Conservation (phyloP, 768 basidiomycete species). For the Xerocomus potaroensis region DNA sequence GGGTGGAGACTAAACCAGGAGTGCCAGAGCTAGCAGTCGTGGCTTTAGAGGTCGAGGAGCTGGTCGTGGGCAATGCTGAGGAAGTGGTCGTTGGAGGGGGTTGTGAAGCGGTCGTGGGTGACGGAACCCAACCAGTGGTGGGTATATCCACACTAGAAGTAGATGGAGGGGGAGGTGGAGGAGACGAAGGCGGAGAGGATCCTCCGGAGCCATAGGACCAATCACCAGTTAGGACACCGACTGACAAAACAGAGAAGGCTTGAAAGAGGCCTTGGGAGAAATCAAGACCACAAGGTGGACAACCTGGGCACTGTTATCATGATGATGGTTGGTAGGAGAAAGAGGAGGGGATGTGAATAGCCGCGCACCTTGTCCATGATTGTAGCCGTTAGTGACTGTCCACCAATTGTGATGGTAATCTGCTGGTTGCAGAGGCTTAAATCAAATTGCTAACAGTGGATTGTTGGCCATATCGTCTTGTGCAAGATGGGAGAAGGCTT, state of each 20-base stretch:
- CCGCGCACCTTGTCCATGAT: slow-evolving; percentile 56
- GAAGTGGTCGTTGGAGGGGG: slow-evolving; percentile 22
- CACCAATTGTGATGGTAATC: slow-evolving; percentile 59
- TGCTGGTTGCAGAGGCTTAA: slow-evolving; percentile 53
- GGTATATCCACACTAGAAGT: slow-evolving; percentile 8
- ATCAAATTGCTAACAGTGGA: slow-evolving; percentile 47
- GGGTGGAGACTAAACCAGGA: slow-evolving; percentile 23
- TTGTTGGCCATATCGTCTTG: slow-evolving; percentile 2
- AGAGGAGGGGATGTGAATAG: background rate
- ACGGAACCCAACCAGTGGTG: slow-evolving; percentile 19
- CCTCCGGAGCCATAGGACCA: slow-evolving; percentile 45
- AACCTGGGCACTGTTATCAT: slow-evolving; percentile 55
- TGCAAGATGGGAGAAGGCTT: background rate
- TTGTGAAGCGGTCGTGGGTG: slow-evolving; percentile 20
- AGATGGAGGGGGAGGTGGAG: slow-evolving; percentile 12
- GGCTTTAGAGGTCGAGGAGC: slow-evolving; percentile 12
- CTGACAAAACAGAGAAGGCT: slow-evolving; percentile 45
- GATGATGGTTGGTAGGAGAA: background rate
- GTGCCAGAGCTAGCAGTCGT: slow-evolving; percentile 7
- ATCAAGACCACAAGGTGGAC: slow-evolving; percentile 64
- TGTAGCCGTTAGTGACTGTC: slow-evolving; percentile 52
- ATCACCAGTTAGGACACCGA: slow-evolving; percentile 54
- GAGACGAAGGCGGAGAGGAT: slow-evolving; percentile 18
- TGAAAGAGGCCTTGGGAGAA: slow-evolving; percentile 62
- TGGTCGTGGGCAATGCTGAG: slow-evolving; percentile 2